Evolutionary conservation across 805 yeast species (phyloP), one percentile per base, ranked within the genome.

Genomic region (Candida silvicultrix): DNA sequence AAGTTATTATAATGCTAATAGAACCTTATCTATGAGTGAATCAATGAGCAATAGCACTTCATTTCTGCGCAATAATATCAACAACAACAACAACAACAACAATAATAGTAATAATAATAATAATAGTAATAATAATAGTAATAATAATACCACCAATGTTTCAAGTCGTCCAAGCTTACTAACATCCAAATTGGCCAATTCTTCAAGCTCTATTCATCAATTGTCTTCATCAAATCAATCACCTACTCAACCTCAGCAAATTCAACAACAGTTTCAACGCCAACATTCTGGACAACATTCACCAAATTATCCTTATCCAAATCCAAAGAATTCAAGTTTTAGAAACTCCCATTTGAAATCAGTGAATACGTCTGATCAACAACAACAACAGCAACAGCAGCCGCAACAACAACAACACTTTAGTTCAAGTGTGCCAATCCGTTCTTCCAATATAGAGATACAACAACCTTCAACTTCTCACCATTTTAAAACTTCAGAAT

Each of bases 141-240:
- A 31, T 31, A 31, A n/a, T 15, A n/a, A 15, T 7, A 15, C 8
- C 14, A 15, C 18, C 42, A 44, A 18, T 47, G 10, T 28, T 25
- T 32, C 54, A 44, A 42, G 54, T 14, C 50, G 57, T 38, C 56
- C 54, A 14, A 62, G 67, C 14, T 48, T 66, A 32, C 52, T 66
- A 41, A 64, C 70, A 2, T 58, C 67, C 7, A 62, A 56, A 46
- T 53, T 66, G 22, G 63, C 67, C 10, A 57, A 59, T 3, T 53
- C 62, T 14, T 41, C 47, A 23, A 38, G 44, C 11, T 57, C 51
- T 21, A 46, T 35, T 18, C 39, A 42, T 34, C 39, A 42, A 29
- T 19, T 32, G 23, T 16, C 35, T 23, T 11, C 16, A 34, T 20
- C 20, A 22, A 52, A 42, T 14, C 44, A 43, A 35, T 47, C 47